Evolutionary conservation across 1,284 basidiomycete species (phyloP).

Genomic region (Albatrellus sp.): DNA sequence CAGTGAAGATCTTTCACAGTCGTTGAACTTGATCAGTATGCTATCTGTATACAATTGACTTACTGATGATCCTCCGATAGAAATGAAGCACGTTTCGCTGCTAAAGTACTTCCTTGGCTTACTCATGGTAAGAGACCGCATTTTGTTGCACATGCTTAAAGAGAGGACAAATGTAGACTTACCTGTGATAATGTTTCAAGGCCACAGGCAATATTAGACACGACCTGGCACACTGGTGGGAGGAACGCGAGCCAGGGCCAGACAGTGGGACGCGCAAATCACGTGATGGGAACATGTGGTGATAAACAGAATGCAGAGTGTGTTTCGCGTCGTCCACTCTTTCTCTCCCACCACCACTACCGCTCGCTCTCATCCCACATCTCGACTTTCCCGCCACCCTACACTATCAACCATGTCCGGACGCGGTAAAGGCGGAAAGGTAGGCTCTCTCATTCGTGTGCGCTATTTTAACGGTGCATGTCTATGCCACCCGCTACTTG

Average conservation of each 20-base stretch:
- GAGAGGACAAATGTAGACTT: too few species aligned
- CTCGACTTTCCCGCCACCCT: conserved; percentile 1
- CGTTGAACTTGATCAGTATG: too few species aligned
- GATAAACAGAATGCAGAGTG: conserved; percentile 10
- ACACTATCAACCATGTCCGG: conserved; percentile 21
- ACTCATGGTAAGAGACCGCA: too few species aligned
- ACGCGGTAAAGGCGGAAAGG: conserved; percentile 34
- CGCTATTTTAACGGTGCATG: not conserved
- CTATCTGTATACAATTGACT: too few species aligned
- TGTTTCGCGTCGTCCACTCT: conserved; percentile 7
- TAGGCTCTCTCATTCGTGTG: conserved; percentile 4
- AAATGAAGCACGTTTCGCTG: too few species aligned
- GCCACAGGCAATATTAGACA: too few species aligned
- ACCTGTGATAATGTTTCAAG: not conserved
- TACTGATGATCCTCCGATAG: too few species aligned
- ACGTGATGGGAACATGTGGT: conserved; percentile 12
- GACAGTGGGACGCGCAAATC: conserved; percentile 10
- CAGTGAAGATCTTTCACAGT: too few species aligned
- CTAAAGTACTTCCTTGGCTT: too few species aligned
- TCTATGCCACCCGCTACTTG: not conserved
- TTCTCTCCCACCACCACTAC: conserved; percentile 12
- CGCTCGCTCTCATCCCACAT: not conserved
- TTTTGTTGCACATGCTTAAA: too few species aligned
- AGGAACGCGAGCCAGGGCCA: too few species aligned
- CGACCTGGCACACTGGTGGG: too few species aligned